Conservation (phyloP, 2,329 filamentous ascomycete genomes). For the Aspergillus sp. region DNA sequence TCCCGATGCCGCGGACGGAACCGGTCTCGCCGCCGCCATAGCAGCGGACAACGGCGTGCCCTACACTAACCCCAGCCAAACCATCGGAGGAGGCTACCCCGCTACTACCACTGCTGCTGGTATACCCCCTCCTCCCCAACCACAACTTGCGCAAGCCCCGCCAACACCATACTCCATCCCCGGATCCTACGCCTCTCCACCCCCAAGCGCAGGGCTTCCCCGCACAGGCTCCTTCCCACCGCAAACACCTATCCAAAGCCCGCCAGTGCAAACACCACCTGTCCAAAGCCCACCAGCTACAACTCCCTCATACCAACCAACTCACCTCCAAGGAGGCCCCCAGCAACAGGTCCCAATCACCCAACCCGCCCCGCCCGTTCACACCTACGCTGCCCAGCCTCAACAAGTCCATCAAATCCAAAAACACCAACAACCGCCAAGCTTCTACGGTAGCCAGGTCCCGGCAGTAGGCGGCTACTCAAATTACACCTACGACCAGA, state of each 20-base stretch:
- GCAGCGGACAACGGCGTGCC: conserved; percentile 38
- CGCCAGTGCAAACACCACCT: conserved; percentile 21
- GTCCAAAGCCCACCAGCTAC: conserved; percentile 24
- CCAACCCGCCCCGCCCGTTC: conserved; percentile 35
- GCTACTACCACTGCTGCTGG: not conserved
- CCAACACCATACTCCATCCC: conserved; percentile 24
- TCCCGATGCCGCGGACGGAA: conserved; percentile 52
- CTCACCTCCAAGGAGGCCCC: conserved; percentile 18
- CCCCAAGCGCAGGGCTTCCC: conserved; percentile 34
- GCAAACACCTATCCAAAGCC: conserved; percentile 25
- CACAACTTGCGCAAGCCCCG: conserved; percentile 20
- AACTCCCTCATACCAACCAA: conserved; percentile 30
- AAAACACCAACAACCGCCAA: conserved; percentile 8
- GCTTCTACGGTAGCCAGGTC: conserved; percentile 13
- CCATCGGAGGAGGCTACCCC: conserved; percentile 18
- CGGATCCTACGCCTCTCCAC: conserved; percentile 34
- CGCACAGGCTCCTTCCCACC: conserved; percentile 27
- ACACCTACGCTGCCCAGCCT: conserved; percentile 28
- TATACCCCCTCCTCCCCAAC: conserved; percentile 16
- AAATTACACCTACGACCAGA: conserved; percentile 43
- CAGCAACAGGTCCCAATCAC: conserved; percentile 21
- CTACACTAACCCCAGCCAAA: conserved; percentile 32
- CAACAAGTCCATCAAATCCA: conserved; percentile 15
- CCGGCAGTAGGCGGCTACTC: conserved; percentile 40
- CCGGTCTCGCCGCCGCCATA: conserved; percentile 44